Evolutionary conservation across 2,329 filamentous ascomycete genomes (phyloP), one percentile per base, ranked within the genome.

Genomic region (Diaporthe citri): DNA sequence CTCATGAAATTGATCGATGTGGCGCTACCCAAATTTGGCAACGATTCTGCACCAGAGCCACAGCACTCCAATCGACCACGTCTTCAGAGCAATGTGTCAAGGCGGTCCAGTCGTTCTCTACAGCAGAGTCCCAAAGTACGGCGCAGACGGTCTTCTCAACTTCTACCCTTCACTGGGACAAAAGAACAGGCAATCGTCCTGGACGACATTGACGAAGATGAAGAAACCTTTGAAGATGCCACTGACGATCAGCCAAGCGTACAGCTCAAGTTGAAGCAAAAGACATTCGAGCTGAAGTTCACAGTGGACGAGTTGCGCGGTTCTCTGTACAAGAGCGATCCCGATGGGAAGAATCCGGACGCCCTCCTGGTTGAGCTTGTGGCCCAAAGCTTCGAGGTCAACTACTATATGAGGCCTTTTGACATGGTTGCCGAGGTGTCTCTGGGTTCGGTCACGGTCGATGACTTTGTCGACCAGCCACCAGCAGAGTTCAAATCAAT

Each of bases 1-100:
- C 84, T 99, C 75, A 99, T 99, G 97, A 96, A 92, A 79, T 88
- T 99, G 57, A 96, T 99, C 76, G 96, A 99, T 76, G 95, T 98
- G 74, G 96, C 97, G 0, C 94, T 99, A 75, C 97, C 97, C 1
- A 96, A 94, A 76, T 93, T 98, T 74, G 57, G 52, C 36, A 48
- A 56, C 17, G 90, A 91, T 36, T 86, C 88, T 22, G 86, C 88
- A 1, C 83, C 86, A 13, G 80, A 85, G 31, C 80, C 83, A 6
- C 79, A 83, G 78, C 76, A n/a, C 55, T 78, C 81, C 48, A 86
- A 85, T 73, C 83, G 88, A 10, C 88, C 88, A 3, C 85, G 88
- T 0, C 80, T 87, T 10, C 78, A 83, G 17, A 90, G 88, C 78
- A 85, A 81, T 22, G 82, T 85, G 4, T 90, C 89, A 4, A 36